phyloP scores from a whole-genome alignment of 768 basidiomycete species.

The Collybiopsis confluens region DNA sequence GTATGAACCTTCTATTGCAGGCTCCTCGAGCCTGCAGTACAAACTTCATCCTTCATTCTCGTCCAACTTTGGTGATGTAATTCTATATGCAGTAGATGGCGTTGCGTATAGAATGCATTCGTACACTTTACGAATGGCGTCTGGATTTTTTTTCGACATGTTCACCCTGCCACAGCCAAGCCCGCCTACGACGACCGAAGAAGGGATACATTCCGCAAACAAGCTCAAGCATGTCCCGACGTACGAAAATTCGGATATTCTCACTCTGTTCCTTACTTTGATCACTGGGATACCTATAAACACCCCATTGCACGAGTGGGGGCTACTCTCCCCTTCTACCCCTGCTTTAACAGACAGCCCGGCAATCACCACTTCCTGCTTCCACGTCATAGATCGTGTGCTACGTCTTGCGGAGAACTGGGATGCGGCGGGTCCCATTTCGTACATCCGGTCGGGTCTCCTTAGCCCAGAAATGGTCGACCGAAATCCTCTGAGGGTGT shows the following conservation, averaged over 20 bases:
- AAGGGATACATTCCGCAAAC: background rate
- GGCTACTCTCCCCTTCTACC: background rate
- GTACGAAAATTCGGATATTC: conserved; percentile 4
- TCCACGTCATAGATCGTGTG: conserved; percentile 50
- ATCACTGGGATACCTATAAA: conserved; percentile 1
- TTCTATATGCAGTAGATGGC: conserved; percentile 24
- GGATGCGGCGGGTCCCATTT: conserved; percentile 59
- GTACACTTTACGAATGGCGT: conserved; percentile 46
- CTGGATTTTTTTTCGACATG: conserved; percentile 46
- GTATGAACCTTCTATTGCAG: background rate
- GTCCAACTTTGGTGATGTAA: conserved; percentile 15
- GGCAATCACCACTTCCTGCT: conserved; percentile 39
- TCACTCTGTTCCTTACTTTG: conserved; percentile 7
- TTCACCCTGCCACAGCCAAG: conserved; percentile 40
- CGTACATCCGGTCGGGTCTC: conserved; percentile 50
- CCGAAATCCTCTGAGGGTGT: conserved; percentile 44
- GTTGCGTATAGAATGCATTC: conserved; percentile 43
- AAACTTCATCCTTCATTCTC: conserved; percentile 13
- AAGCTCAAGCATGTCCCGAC: background rate
- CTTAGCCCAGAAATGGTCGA: conserved; percentile 43
- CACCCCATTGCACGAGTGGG: conserved; percentile 1
- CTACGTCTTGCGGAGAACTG: conserved; percentile 66
- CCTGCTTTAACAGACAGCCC: conserved; percentile 13
- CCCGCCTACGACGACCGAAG: background rate
- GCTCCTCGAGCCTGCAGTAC: background rate